These are phyloP conservation scores for Plasmodium vivax DNA, from an alignment of 169 alveolate genomes.

Conservation along the genomic window DNA sequence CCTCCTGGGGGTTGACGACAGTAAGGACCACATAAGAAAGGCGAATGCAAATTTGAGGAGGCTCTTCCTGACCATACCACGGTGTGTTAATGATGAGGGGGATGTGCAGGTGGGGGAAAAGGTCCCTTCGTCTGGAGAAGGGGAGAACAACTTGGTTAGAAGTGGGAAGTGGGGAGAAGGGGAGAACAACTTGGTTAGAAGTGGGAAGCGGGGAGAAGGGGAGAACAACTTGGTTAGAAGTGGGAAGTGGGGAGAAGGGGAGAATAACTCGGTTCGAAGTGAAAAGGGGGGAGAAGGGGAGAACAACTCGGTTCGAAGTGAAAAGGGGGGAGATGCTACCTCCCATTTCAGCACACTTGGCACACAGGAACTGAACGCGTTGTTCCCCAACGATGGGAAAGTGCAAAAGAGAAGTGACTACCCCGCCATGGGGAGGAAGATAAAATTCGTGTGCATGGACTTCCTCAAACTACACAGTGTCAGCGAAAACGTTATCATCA, in stretches of 20 bases:
- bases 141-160: neutral
- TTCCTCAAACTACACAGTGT: conserved; percentile 14
- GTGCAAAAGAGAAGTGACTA: neutral
- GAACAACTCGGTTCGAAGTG: no score
- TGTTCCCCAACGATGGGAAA: neutral
- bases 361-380: conserved; percentile 2
- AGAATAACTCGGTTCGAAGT: no score
- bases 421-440: neutral
- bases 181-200: neutral
- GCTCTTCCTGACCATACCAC: conserved; percentile 23
- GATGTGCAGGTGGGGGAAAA: neutral
- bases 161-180: neutral
- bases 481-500: conserved; percentile 32
- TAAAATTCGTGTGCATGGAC: conserved; percentile 27
- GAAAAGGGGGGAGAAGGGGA: no score
- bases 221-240: no score
- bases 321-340: neutral
- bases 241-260: no score
- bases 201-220: neutral
- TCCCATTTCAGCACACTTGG: neutral
- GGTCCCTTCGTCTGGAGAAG: neutral
- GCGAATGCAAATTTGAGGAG: conserved; percentile 40
- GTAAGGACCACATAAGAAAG: conserved; percentile 2
- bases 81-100: neutral
- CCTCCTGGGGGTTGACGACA: conserved; percentile 53